Percentiles rank a stretch among this genome's conserved stretches.
phyloP scores from a whole-genome alignment of 345 rosid genomes.

The Eucalyptus victrix region DNA sequence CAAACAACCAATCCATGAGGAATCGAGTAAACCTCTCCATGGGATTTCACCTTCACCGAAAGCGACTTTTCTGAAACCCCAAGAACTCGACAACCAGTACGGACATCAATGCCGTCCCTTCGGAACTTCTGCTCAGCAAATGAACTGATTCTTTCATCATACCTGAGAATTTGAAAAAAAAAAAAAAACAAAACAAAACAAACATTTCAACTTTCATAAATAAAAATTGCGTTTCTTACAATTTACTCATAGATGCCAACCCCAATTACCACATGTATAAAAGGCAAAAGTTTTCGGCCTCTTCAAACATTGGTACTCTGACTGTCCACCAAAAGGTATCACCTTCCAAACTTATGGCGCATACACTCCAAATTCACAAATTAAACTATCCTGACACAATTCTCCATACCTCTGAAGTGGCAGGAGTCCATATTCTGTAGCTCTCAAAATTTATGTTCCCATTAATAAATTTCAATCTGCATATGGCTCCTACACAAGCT shows the following conservation, averaged over 20 bases:
- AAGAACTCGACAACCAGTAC: constrained; percentile 75
- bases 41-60: constrained; percentile 52
- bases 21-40: constrained; percentile 38
- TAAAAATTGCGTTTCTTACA: background rate
- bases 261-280: background rate
- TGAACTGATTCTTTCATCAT: constrained; percentile 81
- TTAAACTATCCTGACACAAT: background rate
- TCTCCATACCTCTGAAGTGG: background rate
- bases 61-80: constrained; percentile 65
- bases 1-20: constrained; percentile 89
- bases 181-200: background rate
- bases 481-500: background rate
- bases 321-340: background rate
- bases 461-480: background rate
- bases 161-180: constrained; percentile 19
- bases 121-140: constrained; percentile 80
- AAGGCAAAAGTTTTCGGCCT: background rate
- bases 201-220: background rate
- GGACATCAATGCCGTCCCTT: constrained; percentile 80
- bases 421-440: background rate
- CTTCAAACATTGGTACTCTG: background rate
- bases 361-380: background rate
- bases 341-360: background rate
- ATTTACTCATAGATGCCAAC: background rate
- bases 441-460: background rate